Conservation (phyloP, 2,329 filamentous ascomycete species). For the Calonectria pteridis region DNA sequence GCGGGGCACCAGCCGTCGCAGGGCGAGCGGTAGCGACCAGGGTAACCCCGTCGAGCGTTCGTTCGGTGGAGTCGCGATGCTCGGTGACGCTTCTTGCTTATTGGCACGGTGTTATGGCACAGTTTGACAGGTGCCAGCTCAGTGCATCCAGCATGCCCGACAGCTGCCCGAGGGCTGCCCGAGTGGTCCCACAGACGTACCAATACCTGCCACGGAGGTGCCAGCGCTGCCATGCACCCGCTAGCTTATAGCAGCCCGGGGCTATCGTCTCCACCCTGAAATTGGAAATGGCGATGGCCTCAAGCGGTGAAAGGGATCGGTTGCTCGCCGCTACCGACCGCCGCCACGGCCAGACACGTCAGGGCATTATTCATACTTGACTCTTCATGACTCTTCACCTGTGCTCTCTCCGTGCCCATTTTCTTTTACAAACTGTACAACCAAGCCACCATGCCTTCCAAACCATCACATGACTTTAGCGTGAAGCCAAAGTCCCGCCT, state of each 20-base stretch:
- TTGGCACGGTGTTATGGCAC: slow-evolving; percentile 9
- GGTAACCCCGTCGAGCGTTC: not conserved
- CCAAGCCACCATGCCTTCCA: not conserved
- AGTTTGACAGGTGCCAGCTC: slow-evolving; percentile 7
- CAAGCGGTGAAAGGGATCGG: slow-evolving; percentile 9
- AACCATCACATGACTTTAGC: not conserved
- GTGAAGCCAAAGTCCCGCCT: not conserved
- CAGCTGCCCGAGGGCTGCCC: slow-evolving; percentile 4
- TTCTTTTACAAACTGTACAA: not conserved
- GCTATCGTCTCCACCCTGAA: not conserved
- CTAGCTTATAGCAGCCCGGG: slow-evolving; percentile 2
- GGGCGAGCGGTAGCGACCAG: not conserved
- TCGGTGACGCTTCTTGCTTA: not conserved
- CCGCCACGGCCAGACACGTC: not conserved
- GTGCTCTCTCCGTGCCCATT: not conserved
- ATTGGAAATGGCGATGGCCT: slow-evolving; percentile 2
- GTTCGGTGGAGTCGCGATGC: slow-evolving; percentile 4
- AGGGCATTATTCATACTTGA: not conserved
- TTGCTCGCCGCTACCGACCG: not conserved
- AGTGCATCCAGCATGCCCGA: not conserved
- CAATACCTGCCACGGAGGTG: slow-evolving; percentile 9
- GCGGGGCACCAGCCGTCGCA: not conserved
- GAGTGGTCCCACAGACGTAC: slow-evolving; percentile 13
- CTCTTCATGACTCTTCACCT: not conserved
- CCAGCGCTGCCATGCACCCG: not conserved